Percentiles rank a stretch among this genome's conserved stretches.
phyloP scores from a whole-genome alignment of 768 basidiomycete species.

The Paxillus involutus region DNA sequence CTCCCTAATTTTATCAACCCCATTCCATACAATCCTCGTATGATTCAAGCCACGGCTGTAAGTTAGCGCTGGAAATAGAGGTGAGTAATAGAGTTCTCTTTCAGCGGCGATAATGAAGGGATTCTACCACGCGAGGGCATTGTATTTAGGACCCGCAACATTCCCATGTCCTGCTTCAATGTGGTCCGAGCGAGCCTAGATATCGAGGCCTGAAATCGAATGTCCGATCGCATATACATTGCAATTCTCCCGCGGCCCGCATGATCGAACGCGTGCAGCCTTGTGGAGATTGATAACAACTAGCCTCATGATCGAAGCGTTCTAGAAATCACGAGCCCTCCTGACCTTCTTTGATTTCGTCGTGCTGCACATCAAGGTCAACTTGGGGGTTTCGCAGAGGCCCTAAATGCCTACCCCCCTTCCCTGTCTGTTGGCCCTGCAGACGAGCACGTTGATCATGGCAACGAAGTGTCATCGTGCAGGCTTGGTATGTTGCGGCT shows the following conservation, averaged over 20 bases:
- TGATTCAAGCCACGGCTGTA: not conserved
- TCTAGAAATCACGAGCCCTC: not conserved
- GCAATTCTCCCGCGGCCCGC: not conserved
- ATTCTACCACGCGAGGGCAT: conserved; percentile 17
- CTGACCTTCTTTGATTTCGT: not conserved
- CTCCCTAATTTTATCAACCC: conserved; percentile 9
- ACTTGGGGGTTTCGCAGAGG: not conserved
- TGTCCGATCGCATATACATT: not conserved
- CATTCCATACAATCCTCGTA: not conserved
- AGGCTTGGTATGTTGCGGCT: not conserved
- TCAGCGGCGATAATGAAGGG: conserved; percentile 11
- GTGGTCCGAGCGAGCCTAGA: not conserved
- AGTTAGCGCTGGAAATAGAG: conserved; percentile 13
- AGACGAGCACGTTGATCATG: not conserved
- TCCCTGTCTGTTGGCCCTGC: not conserved
- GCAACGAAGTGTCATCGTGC: not conserved
- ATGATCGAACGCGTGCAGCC: not conserved
- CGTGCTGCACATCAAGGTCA: not conserved
- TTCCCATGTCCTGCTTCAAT: not conserved
- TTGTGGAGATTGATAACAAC: not conserved
- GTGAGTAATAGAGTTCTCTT: conserved; percentile 15
- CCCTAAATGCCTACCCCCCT: not conserved
- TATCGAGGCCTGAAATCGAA: too few relatives aligned
- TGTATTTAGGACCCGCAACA: not conserved
- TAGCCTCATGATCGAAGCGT: not conserved